A percentile compares a stretch with the other conserved stretches of the same genome.
These are phyloP conservation scores for Wickerhamomyces sp. DNA, from an alignment of 1,139 yeast genomes.

Conservation along the genomic window DNA sequence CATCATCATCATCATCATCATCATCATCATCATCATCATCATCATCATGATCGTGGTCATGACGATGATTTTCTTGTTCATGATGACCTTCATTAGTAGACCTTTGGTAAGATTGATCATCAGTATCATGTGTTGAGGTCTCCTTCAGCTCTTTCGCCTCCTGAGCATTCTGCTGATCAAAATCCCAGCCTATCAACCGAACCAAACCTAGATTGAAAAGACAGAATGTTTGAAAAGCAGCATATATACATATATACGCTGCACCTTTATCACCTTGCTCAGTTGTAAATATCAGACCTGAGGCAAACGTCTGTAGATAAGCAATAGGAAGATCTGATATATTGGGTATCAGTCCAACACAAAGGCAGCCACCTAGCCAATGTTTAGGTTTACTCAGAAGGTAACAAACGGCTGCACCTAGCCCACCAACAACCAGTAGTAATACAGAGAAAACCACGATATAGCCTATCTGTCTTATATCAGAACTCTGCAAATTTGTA, in stretches of 20 bases:
- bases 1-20: background rate
- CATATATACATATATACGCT: constrained; percentile 78
- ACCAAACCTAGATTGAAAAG: constrained; percentile 80
- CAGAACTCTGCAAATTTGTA: constrained; percentile 61
- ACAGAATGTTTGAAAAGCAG: constrained; percentile 64
- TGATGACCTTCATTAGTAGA: no score
- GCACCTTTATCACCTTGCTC: constrained; percentile 72
- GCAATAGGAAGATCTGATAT: constrained; percentile 91
- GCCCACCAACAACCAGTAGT: constrained; percentile 15
- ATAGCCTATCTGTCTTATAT: constrained; percentile 75
- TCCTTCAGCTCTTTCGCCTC: constrained; percentile 3
- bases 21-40: background rate
- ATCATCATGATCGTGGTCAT: no score
- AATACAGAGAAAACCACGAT: constrained; percentile 28
- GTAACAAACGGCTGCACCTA: constrained; percentile 14
- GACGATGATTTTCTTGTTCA: no score
- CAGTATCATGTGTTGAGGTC: no score
- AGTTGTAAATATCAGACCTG: constrained; percentile 54
- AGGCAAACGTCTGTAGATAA: constrained; percentile 75
- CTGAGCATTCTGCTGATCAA: constrained; percentile 25
- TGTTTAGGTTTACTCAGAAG: constrained; percentile 43
- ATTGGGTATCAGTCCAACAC: constrained; percentile 76
- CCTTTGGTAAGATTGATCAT: no score
- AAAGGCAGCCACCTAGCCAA: constrained; percentile 80
- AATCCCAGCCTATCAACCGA: constrained; percentile 67